phyloP scores from a whole-genome alignment of 371 early-diverging fungal species.

The Dichotomocladium elegans region DNA sequence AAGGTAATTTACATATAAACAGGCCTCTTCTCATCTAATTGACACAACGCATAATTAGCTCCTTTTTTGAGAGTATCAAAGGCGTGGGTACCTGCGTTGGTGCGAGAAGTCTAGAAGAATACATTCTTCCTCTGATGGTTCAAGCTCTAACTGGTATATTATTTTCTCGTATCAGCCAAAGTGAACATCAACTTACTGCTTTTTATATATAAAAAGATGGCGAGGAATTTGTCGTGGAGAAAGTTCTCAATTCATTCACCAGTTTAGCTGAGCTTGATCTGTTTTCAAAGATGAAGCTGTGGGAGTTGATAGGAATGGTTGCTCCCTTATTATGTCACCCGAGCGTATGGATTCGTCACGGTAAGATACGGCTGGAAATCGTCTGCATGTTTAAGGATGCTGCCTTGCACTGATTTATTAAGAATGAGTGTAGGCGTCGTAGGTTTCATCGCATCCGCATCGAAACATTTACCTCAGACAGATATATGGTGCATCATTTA shows the following conservation, averaged over 20 bases:
- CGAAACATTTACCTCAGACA: conserved; percentile 62
- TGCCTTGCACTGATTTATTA: no score
- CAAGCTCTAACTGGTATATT: conserved; percentile 76
- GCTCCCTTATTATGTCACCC: conserved; percentile 82
- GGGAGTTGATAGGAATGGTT: conserved; percentile 67
- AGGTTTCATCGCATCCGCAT: conserved; percentile 67
- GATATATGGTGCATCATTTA: conserved; percentile 81
- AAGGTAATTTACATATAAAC: conserved; percentile 38
- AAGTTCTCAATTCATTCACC: conserved; percentile 77
- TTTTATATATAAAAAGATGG: conserved; percentile 59
- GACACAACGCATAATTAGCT: conserved; percentile 56
- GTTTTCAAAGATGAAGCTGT: conserved; percentile 75
- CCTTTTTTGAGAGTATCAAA: conserved; percentile 89
- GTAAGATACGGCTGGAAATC: no score
- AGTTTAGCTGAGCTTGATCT: conserved; percentile 82
- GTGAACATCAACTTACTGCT: background rate
- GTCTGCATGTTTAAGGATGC: no score
- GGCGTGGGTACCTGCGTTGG: conserved; percentile 90
- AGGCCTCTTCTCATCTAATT: background rate
- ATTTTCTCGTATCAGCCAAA: background rate
- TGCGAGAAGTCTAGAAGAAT: conserved; percentile 80
- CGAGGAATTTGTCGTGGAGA: conserved; percentile 89
- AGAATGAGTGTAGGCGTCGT: conserved; percentile 62
- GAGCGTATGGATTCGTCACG: conserved; percentile 78
- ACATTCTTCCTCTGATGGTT: conserved; percentile 90